These are phyloP conservation scores for Salix exigua DNA, from an alignment of 345 rosid species.

Conservation along the genomic window DNA sequence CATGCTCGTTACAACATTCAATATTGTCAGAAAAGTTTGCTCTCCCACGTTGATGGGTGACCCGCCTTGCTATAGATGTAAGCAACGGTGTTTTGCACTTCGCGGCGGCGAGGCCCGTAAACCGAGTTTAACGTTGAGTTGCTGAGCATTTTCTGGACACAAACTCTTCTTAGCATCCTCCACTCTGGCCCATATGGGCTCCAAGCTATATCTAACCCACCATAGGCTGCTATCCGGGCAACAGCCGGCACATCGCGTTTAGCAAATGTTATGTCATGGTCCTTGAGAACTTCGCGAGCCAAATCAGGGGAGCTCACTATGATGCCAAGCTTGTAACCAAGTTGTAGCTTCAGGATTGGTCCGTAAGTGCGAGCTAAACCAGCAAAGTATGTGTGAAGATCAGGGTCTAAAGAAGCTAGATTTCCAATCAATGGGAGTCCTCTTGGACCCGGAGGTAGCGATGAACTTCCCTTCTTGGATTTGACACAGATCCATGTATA, in stretches of 20 bases:
- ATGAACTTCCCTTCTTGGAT: conserved; percentile 8
- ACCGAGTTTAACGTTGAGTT: conserved; percentile 45
- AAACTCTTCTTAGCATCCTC: conserved; percentile 44
- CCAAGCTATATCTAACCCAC: conserved; percentile 44
- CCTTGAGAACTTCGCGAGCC: conserved; percentile 48
- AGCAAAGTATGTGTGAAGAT: conserved; percentile 55
- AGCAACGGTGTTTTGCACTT: conserved; percentile 35
- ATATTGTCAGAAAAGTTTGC: conserved; percentile 34
- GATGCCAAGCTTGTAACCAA: conserved; percentile 40
- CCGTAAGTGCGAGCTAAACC: conserved; percentile 37
- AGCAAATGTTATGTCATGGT: conserved; percentile 44
- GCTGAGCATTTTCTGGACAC: conserved; percentile 52
- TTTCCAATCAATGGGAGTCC: conserved; percentile 51
- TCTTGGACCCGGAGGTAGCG: conserved; percentile 44
- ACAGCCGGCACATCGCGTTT: conserved; percentile 41
- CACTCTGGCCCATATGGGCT: conserved; percentile 48
- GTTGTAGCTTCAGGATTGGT: conserved; percentile 41
- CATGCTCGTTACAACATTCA: conserved; percentile 42
- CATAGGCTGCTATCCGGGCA: conserved; percentile 25
- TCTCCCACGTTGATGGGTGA: conserved; percentile 38
- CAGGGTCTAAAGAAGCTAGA: conserved; percentile 49
- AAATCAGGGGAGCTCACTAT: conserved; percentile 37
- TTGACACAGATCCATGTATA: not conserved
- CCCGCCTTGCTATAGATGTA: conserved; percentile 23
- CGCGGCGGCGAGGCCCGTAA: conserved; percentile 38